Conservation (phyloP, 1,284 basidiomycete genomes). For the Rhizopogon hawkerae region DNA sequence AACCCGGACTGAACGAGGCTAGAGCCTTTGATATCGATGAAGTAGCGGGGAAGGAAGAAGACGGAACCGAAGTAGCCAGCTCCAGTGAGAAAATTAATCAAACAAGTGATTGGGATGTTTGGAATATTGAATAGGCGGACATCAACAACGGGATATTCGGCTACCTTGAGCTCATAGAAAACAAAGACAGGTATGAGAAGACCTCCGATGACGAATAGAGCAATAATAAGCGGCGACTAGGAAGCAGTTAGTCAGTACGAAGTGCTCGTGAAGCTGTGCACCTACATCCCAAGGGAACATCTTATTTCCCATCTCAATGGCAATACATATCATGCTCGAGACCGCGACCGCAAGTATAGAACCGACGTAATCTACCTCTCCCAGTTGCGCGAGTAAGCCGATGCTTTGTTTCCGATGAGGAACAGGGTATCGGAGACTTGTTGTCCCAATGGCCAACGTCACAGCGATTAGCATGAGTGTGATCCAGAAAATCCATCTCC, state of each 20-base stretch:
- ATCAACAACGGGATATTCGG: constrained; percentile 26
- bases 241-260: constrained; percentile 4
- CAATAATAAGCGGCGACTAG: constrained; percentile 25
- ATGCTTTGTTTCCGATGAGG: constrained; percentile 25
- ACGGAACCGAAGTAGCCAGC: constrained; percentile 29
- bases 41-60: constrained; percentile 30
- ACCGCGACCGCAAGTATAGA: constrained; percentile 23
- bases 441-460: constrained; percentile 21
- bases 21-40: constrained; percentile 29
- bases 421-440: constrained; percentile 26
- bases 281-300: constrained; percentile 27
- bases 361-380: constrained; percentile 26
- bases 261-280: constrained; percentile 2
- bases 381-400: constrained; percentile 25
- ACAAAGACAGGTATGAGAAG: constrained; percentile 26
- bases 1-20: constrained; percentile 23
- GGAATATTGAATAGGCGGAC: constrained; percentile 25
- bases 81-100: constrained; percentile 30
- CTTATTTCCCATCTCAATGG: constrained; percentile 31
- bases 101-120: constrained; percentile 26
- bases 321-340: constrained; percentile 28
- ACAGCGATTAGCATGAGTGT: constrained; percentile 26
- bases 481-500: constrained; percentile 31
- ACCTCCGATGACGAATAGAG: constrained; percentile 21
- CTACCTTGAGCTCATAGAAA: constrained; percentile 27